Evolutionary conservation across 2,329 filamentous ascomycete species (phyloP).

Genomic region (Lachnellula cervina): DNA sequence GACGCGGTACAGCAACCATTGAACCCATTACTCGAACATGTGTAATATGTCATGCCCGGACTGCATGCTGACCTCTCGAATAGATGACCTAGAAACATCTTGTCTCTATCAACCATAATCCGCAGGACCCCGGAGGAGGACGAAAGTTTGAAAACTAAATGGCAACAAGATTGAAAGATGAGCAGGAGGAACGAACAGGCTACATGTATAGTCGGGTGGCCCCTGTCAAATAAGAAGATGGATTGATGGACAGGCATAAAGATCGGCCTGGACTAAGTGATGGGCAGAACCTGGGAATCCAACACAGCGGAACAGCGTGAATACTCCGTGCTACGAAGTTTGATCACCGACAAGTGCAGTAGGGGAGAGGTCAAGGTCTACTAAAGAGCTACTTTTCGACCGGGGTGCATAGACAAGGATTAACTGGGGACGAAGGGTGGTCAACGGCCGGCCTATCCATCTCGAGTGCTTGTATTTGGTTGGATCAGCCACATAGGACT

Average conservation of each 20-base stretch:
- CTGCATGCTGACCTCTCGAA: neutral
- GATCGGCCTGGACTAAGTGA: neutral
- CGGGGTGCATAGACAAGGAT: neutral
- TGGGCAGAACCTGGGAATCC: conserved; percentile 9
- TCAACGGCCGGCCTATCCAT: neutral
- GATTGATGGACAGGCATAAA: neutral
- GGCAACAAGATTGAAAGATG: neutral
- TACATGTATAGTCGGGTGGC: neutral
- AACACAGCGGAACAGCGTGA: conserved; percentile 3
- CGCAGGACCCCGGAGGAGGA: neutral
- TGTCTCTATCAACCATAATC: neutral
- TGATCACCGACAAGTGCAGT: neutral
- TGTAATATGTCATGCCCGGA: conserved; percentile 33
- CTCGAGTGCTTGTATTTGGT: neutral
- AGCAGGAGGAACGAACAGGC: neutral
- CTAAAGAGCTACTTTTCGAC: neutral
- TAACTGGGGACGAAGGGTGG: neutral
- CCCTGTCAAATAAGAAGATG: conserved; percentile 2
- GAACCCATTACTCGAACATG: conserved; percentile 36
- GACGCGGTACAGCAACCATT: conserved; percentile 40
- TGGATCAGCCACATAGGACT: conserved; percentile 4
- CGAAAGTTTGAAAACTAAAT: neutral
- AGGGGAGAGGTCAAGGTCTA: neutral
- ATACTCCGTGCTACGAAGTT: no score
- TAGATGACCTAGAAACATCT: conserved; percentile 1